Evolutionary conservation across 441 rosid species (phyloP).

Genomic region (Iberis amara): DNA sequence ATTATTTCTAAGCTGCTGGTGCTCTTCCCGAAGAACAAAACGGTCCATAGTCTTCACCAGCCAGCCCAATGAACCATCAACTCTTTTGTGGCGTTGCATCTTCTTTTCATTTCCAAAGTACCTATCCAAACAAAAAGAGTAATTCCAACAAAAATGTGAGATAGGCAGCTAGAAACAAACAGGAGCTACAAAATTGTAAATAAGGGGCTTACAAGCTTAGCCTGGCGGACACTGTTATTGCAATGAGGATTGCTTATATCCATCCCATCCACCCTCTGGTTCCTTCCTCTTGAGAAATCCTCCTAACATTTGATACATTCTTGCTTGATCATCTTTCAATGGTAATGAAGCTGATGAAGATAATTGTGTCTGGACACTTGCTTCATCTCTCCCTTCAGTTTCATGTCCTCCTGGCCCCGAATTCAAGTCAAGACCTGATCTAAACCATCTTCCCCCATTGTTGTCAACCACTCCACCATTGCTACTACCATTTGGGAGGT

Average conservation of each 20-base stretch:
- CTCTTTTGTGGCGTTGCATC: slow-evolving; percentile 14
- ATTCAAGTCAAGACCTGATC: slow-evolving; percentile 52
- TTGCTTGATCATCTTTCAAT: slow-evolving; percentile 49
- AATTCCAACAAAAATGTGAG: background rate
- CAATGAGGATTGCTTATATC: slow-evolving; percentile 57
- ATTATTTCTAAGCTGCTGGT: no score
- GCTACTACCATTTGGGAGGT: slow-evolving; percentile 42
- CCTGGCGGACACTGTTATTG: slow-evolving; percentile 30
- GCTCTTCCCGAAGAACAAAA: no score
- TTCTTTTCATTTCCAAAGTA: slow-evolving; percentile 21
- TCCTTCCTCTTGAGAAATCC: slow-evolving; percentile 61
- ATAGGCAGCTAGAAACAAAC: background rate
- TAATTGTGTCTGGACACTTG: slow-evolving; percentile 37
- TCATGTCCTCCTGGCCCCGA: slow-evolving; percentile 55
- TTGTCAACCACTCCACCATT: slow-evolving; percentile 34
- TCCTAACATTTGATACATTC: slow-evolving; percentile 49
- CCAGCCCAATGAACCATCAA: slow-evolving; percentile 9
- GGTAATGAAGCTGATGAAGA: slow-evolving; percentile 38
- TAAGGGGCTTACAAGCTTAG: slow-evolving; percentile 18
- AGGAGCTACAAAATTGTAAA: background rate
- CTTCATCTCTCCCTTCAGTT: slow-evolving; percentile 47
- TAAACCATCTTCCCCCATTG: slow-evolving; percentile 41
- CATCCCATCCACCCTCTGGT: slow-evolving; percentile 75
- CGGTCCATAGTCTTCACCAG: slow-evolving; percentile 17
- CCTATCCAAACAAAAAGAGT: slow-evolving; percentile 7